Conservation (phyloP, 805 yeast genomes). For the Candida chauliodis region DNA sequence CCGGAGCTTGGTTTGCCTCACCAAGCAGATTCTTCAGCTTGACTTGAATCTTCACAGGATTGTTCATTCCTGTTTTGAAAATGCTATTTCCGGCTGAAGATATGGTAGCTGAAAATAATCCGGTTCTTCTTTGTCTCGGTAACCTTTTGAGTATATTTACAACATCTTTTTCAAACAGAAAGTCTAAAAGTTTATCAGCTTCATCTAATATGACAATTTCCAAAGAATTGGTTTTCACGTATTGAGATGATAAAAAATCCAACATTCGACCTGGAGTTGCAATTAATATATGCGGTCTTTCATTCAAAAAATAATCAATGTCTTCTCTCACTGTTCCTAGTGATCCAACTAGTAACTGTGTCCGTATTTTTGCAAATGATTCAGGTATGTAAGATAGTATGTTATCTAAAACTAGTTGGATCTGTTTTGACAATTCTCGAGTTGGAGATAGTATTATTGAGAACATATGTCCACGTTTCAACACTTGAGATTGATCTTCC, state of each 20-base stretch:
- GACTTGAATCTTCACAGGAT: slow-evolving; percentile 86
- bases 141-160: slow-evolving; percentile 61
- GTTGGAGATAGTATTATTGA: slow-evolving; percentile 76
- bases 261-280: slow-evolving; percentile 91
- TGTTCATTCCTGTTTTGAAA: slow-evolving; percentile 85
- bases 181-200: slow-evolving; percentile 84
- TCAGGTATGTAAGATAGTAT: slow-evolving; percentile 59
- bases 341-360: slow-evolving; percentile 67
- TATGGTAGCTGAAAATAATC: slow-evolving; percentile 91
- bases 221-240: slow-evolving; percentile 58
- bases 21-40: slow-evolving; percentile 37
- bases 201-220: slow-evolving; percentile 84
- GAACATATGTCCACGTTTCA: slow-evolving; percentile 63
- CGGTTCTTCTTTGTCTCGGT: slow-evolving; percentile 92
- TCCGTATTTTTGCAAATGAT: slow-evolving; percentile 37
- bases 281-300: slow-evolving; percentile 69
- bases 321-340: slow-evolving; percentile 67
- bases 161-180: slow-evolving; percentile 68
- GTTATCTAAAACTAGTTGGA: slow-evolving; percentile 58
- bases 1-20: slow-evolving; percentile 49
- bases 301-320: slow-evolving; percentile 49
- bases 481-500: slow-evolving; percentile 22
- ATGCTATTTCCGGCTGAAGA: slow-evolving; percentile 75
- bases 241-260: slow-evolving; percentile 63
- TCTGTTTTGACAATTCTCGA: slow-evolving; percentile 67